Evolutionary conservation across 2,329 filamentous ascomycete species (phyloP).

Genomic region (Macroventuria anomochaeta): DNA sequence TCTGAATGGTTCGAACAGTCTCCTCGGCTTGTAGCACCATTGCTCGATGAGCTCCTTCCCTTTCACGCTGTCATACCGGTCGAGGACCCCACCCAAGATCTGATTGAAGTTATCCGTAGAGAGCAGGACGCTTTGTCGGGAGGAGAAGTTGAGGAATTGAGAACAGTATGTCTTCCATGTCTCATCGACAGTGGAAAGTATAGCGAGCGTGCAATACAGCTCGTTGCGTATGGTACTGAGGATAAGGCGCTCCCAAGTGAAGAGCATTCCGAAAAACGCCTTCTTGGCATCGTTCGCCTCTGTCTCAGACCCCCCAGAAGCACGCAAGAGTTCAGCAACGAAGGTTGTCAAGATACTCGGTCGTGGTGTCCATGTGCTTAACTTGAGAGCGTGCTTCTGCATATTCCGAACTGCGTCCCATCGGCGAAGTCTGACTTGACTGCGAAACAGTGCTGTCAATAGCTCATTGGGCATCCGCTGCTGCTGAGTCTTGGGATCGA

Average conservation of each 20-base stretch:
- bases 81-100: constrained; percentile 62
- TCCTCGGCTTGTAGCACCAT: constrained; percentile 50
- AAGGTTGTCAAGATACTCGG: constrained; percentile 41
- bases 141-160: constrained; percentile 38
- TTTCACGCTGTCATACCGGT: constrained; percentile 54
- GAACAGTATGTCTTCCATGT: constrained; percentile 40
- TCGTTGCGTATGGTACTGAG: constrained; percentile 34
- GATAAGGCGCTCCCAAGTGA: constrained; percentile 39
- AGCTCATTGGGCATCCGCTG: constrained; percentile 44
- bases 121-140: constrained; percentile 34
- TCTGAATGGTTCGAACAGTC: constrained; percentile 32
- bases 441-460: constrained; percentile 50
- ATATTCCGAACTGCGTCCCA: constrained; percentile 52
- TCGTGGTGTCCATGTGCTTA: constrained; percentile 33
- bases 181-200: constrained; percentile 38
- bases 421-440: constrained; percentile 50
- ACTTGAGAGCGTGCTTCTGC: constrained; percentile 40
- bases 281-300: constrained; percentile 24
- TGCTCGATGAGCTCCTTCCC: constrained; percentile 57
- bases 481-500: constrained; percentile 26
- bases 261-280: constrained; percentile 39
- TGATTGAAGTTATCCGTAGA: constrained; percentile 56
- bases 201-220: constrained; percentile 40
- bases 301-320: constrained; percentile 23
- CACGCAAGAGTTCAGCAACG: constrained; percentile 38